These are phyloP conservation scores for Bauhinia variegata DNA, from an alignment of 306 rosid genomes.

Conservation along the genomic window DNA sequence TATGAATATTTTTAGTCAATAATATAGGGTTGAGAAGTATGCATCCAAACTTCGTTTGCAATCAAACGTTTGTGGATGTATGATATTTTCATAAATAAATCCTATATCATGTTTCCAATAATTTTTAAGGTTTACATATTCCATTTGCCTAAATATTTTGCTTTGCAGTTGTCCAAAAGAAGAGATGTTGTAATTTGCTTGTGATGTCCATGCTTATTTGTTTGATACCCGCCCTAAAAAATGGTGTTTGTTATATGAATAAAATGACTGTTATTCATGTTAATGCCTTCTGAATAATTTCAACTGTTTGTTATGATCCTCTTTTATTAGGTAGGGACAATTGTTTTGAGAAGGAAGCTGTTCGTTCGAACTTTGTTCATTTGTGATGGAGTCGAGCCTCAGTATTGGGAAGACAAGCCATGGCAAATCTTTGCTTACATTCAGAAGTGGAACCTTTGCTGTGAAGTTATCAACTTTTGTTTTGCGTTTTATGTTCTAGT, in stretches of 20 bases:
- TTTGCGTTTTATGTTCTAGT: slow-evolving; percentile 58
- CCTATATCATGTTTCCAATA: too few relatives aligned
- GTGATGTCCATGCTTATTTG: background rate
- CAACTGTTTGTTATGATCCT: slow-evolving; percentile 31
- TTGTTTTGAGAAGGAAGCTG: slow-evolving; percentile 49
- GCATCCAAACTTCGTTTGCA: too few relatives aligned
- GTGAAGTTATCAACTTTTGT: slow-evolving; percentile 55
- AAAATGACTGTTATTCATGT: background rate
- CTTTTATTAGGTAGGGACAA: slow-evolving; percentile 47
- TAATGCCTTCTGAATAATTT: slow-evolving; percentile 36
- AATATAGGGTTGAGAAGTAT: background rate
- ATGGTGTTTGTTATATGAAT: too few relatives aligned
- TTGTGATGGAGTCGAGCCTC: slow-evolving; percentile 42
- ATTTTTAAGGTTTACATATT: too few relatives aligned
- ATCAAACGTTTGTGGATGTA: too few relatives aligned
- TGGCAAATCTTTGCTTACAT: slow-evolving; percentile 47
- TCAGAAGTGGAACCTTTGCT: slow-evolving; percentile 60
- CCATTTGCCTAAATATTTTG: background rate
- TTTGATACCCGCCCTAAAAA: background rate
- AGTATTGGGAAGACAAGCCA: slow-evolving; percentile 40
- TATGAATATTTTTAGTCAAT: too few relatives aligned
- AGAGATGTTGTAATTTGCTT: too few relatives aligned
- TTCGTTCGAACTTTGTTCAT: slow-evolving; percentile 46
- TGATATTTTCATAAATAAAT: too few relatives aligned
- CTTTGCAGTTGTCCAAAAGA: too few relatives aligned